A percentile compares a stretch with the other conserved stretches of the same genome.
Conservation (phyloP, 2,329 filamentous ascomycete species). For the Penicillium sp. region DNA sequence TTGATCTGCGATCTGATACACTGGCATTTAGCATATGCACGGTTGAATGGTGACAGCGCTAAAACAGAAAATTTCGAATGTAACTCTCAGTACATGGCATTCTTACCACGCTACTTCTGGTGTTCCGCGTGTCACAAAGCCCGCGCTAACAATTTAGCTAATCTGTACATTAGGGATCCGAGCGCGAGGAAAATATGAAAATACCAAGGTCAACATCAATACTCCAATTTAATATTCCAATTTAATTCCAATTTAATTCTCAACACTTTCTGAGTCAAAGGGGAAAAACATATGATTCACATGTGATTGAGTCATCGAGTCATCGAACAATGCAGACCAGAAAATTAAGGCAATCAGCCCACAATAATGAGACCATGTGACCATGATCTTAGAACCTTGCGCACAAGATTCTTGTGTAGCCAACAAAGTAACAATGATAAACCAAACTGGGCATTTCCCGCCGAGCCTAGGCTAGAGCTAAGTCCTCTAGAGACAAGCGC, state of each 20-base stretch:
- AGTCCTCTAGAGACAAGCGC: not conserved
- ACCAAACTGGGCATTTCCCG: slow-evolving; percentile 1
- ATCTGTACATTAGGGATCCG: not conserved
- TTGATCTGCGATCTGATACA: slow-evolving; percentile 6
- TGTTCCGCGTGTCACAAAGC: not conserved
- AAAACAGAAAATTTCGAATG: not conserved
- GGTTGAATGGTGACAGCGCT: slow-evolving; percentile 2
- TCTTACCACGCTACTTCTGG: not conserved
- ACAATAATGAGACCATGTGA: slow-evolving; percentile 3
- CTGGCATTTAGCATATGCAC: slow-evolving; percentile 4
- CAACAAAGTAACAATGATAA: not conserved
- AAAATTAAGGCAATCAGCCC: slow-evolving; percentile 8
- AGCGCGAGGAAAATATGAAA: not conserved
- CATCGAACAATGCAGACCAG: not conserved
- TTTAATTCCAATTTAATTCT: not conserved
- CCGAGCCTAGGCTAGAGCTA: slow-evolving; percentile 2
- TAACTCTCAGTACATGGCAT: not conserved
- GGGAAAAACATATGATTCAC: slow-evolving; percentile 3
- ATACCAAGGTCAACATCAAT: not conserved
- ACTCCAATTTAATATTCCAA: not conserved
- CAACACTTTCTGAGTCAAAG: not conserved
- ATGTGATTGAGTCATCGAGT: slow-evolving; percentile 1
- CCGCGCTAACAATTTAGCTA: not conserved
- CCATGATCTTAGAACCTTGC: not conserved
- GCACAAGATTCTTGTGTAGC: not conserved